These are phyloP conservation scores for Aspergillus texensis DNA, from an alignment of 2,329 filamentous ascomycete species.

Conservation along the genomic window DNA sequence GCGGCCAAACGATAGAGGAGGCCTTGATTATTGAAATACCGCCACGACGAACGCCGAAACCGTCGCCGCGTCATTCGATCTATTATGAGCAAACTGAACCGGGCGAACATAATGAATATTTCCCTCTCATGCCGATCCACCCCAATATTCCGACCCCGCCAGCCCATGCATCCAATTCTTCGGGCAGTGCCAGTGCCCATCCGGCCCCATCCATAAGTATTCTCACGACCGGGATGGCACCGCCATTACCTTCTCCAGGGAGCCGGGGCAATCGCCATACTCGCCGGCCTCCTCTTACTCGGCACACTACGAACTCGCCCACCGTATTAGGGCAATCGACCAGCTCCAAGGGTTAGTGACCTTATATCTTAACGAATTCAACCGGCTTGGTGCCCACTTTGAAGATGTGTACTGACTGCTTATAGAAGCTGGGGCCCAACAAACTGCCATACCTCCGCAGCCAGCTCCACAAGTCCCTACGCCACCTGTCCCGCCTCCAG, in stretches of 20 bases:
- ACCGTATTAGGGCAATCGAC: conserved; percentile 62
- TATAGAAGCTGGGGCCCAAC: conserved; percentile 28
- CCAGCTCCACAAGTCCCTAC: conserved; percentile 36
- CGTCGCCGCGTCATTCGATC: conserved; percentile 66
- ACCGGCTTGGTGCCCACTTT: conserved; percentile 1
- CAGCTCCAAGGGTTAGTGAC: conserved; percentile 44
- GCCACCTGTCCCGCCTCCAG: conserved; percentile 37
- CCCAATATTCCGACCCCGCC: conserved; percentile 44
- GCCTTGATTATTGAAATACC: conserved; percentile 90
- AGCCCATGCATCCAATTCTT: conserved; percentile 44
- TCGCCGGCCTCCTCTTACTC: conserved; percentile 60
- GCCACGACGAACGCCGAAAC: conserved; percentile 72
- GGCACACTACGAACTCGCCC: conserved; percentile 81
- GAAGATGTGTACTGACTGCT: conserved; percentile 10
- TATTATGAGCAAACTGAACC: conserved; percentile 62
- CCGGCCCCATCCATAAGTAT: conserved; percentile 74
- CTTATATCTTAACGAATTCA: conserved; percentile 18
- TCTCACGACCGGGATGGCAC: conserved; percentile 76
- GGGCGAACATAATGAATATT: conserved; percentile 77
- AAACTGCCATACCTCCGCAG: conserved; percentile 30
- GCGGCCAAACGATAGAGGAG: conserved; percentile 84
- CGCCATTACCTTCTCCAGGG: conserved; percentile 82
- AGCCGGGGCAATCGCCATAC: conserved; percentile 59
- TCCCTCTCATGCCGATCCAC: conserved; percentile 67
- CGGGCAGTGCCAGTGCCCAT: conserved; percentile 43